Evolutionary conservation across 768 basidiomycete genomes (phyloP).

Genomic region (Calocybe cyanea): DNA sequence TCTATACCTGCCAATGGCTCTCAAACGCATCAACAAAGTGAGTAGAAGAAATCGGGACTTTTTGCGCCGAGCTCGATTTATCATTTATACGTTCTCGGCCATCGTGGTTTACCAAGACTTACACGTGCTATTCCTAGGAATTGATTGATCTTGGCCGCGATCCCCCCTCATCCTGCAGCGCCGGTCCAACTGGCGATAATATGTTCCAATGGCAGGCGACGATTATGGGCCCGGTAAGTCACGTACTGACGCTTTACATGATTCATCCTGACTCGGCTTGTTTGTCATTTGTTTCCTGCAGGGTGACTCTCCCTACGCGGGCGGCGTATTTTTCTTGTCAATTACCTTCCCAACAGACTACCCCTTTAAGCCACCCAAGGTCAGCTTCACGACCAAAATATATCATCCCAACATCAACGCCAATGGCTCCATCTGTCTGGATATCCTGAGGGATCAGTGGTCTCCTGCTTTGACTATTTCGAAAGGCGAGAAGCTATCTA

Average conservation of each 20-base stretch:
- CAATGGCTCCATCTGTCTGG: slow-evolving; percentile 97
- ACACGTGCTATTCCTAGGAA: slow-evolving; percentile 57
- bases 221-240: slow-evolving; percentile 96
- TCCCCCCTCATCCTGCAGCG: slow-evolving; percentile 99
- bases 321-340: slow-evolving; percentile 98
- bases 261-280: slow-evolving; percentile 25
- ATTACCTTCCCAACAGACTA: slow-evolving; percentile 96
- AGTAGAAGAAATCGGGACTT: slow-evolving; percentile 6
- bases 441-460: slow-evolving; percentile 99
- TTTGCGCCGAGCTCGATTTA: slow-evolving; percentile 9
- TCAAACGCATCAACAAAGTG: slow-evolving; percentile 99
- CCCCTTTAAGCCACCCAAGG: slow-evolving; percentile 99
- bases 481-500: slow-evolving; percentile 63
- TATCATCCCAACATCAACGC: slow-evolving; percentile 99
- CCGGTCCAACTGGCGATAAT: slow-evolving; percentile 96
- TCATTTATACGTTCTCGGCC: slow-evolving; percentile 5
- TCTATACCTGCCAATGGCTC: slow-evolving; percentile 63
- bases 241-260: slow-evolving; percentile 11
- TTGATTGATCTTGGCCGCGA: slow-evolving; percentile 98
- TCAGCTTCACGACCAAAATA: slow-evolving; percentile 99
- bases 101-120: slow-evolving; percentile 17
- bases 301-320: slow-evolving; percentile 97
- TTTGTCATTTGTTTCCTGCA: slow-evolving; percentile 35
- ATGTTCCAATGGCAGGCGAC: slow-evolving; percentile 99
- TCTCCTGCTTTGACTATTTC: slow-evolving; percentile 98